Base-by-base conservation (phyloP, 331 rosid species). In the Prunus yedoensis region DNA sequence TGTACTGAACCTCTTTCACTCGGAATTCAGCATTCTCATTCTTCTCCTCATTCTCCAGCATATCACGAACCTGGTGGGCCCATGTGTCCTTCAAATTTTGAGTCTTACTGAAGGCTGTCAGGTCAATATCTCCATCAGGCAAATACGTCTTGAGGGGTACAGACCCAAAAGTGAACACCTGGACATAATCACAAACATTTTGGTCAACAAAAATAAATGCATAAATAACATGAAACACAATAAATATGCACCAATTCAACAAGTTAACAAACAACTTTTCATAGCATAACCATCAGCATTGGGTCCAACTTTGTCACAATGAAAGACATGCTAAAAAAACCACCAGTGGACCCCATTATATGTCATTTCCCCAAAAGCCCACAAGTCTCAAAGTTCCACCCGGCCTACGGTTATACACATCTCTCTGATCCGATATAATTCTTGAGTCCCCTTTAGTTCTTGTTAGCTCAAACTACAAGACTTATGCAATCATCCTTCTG, bases 111-210 rank as follows among this genome's bases (percentile, higher is more conserved):
- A 95, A 92, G 78, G 98, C 91, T 15, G 99, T 89, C 64, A 92
- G 87, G 89, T 95, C 99, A 82, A 95, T 95, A 82, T 95, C 99
- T 72, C 99, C 99, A 88, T 95, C 99, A 75, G 99, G 99, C 88
- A 95, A 85, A 87, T 95, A 95, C 13, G 99, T 95, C 86, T 95
- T 95, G 38, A 95, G 91, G 74, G 99, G 99, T 6, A 95, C 98
- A 8, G 99, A 95, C 73, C 99, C 99, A 92, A 95, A 95, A 45
- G 97, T 88, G 84, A 92, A 87, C 73, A 91, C 99, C 98, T 95
- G 94, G 71, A 80, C 51, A 80, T 71, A 80, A 65, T 57, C 71
- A 77, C 49, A 71, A 71, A 10, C 61, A 79, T 76, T 68, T 38
- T 64, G 65, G 75, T 28, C 13, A 21, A 59, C 57, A 20, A 64